Evolutionary conservation across 2,329 filamentous ascomycete species (phyloP).

Genomic region (Aspergillus ochraceoroseus): DNA sequence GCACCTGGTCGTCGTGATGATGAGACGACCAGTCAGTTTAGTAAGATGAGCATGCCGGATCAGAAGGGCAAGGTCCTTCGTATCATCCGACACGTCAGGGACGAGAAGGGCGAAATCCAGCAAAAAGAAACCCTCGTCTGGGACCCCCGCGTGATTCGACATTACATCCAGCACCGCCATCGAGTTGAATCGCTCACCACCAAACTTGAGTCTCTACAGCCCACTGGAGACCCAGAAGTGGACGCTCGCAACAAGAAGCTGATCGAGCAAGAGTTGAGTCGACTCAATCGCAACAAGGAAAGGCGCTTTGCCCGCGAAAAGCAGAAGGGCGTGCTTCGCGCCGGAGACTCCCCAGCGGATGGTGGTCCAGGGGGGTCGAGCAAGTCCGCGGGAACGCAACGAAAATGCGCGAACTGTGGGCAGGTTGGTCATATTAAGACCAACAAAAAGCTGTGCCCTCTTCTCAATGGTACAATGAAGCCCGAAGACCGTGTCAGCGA

Average conservation of each 20-base stretch:
- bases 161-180: constrained; percentile 75
- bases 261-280: constrained; percentile 69
- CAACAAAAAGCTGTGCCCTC: constrained; percentile 89
- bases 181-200: constrained; percentile 66
- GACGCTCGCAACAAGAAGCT: constrained; percentile 59
- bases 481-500: constrained; percentile 46
- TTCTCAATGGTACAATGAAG: constrained; percentile 79
- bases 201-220: constrained; percentile 59
- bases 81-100: constrained; percentile 65
- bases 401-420: constrained; percentile 97
- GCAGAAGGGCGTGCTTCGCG: constrained; percentile 61
- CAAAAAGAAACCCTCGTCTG: constrained; percentile 59
- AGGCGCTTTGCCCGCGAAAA: constrained; percentile 85
- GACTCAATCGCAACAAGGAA: constrained; percentile 86
- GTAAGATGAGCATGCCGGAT: constrained; percentile 63
- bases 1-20: constrained; percentile 55
- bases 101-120: constrained; percentile 60
- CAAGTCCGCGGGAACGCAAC: constrained; percentile 62
- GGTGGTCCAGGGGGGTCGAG: constrained; percentile 48
- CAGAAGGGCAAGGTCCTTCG: constrained; percentile 64
- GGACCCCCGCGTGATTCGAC: constrained; percentile 79
- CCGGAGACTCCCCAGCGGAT: constrained; percentile 44
- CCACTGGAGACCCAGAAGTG: constrained; percentile 62
- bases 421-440: constrained; percentile 98
- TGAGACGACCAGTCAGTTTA: constrained; percentile 76